Base-by-base conservation (phyloP, 352 stramenopile genomes). In the Pythium rhizo-oryzae region DNA sequence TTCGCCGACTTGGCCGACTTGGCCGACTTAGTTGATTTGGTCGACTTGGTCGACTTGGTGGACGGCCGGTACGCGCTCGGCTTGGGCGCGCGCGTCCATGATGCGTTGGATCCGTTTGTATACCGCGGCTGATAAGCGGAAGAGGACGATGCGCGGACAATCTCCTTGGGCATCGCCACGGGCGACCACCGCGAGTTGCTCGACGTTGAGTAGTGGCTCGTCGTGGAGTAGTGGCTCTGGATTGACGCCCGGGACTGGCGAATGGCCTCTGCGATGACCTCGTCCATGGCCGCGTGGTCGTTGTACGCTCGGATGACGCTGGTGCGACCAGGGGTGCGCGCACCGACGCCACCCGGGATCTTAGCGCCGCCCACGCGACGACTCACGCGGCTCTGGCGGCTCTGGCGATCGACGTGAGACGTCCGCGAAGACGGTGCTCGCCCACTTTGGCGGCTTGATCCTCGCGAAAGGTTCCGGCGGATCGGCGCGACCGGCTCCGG, bases 401-500 rank as follows among this genome's bases (percentile, higher is more conserved):
- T 60, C 19, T 30, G n/a, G 33, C 49, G 49, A 1, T 24, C 44
- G 6, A 28, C 15, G 44, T 47, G 41, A 7, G 41, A 47, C 15
- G 41, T 19, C 21, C 41, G n/a, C 4, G 41, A 9, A 8, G 41
- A 47, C 6, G 16, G 28, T 28, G 4, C 30, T 24, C 18, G 52
- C 12, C 15, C 18, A n/a, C 52, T 58, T 16, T 28, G 28, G 24
- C 52, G 52, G 24, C n/a, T 59, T 11, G 52, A 47, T 24, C 15
- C 52, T 19, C 25, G 21, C 49, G 49, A 58, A 6, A 25, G 25
- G 28, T 50, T 30, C 12, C 35, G 35, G 46, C 35, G 35, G 3
- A 60, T 50, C 19, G 54, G 54, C 37, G 54, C 21, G 35, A 49
- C 8, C 35, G 54, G 54, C 37, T 60, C 37, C 15, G 52, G 52